phyloP scores from a whole-genome alignment of 495 filamentous ascomycete genomes.

The Xylaria acuta region DNA sequence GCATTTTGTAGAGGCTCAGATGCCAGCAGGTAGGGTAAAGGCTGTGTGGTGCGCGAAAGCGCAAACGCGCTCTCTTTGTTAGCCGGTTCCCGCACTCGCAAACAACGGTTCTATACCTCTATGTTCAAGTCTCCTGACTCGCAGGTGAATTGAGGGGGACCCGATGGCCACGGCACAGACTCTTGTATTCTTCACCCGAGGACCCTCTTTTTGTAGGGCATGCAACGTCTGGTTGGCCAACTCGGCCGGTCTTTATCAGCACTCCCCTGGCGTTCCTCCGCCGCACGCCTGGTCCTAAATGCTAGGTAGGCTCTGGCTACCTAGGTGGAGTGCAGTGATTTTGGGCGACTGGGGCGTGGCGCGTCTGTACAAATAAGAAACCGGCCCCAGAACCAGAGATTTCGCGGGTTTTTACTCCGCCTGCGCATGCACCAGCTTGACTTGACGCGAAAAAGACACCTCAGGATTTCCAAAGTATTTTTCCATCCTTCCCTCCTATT shows the following conservation, averaged over 20 bases:
- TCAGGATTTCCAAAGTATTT: conserved; percentile 44
- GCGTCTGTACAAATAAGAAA: conserved; percentile 52
- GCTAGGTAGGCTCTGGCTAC: conserved; percentile 15
- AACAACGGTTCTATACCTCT: background rate
- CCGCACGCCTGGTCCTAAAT: conserved; percentile 20
- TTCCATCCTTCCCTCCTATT: conserved; percentile 47
- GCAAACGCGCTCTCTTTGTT: background rate
- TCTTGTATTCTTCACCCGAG: conserved; percentile 2
- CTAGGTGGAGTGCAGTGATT: conserved; percentile 30
- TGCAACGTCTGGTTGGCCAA: conserved; percentile 1
- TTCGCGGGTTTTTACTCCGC: conserved; percentile 42
- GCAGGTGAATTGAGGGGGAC: background rate
- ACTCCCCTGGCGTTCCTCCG: conserved; percentile 8
- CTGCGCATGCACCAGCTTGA: conserved; percentile 32
- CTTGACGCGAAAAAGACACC: conserved; percentile 41
- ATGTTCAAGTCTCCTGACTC: conserved; percentile 11
- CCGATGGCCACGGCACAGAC: background rate
- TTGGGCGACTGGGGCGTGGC: conserved; percentile 36
- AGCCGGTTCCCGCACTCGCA: background rate
- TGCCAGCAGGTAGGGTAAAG: background rate
- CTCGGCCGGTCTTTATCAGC: background rate
- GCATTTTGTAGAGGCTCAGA: background rate
- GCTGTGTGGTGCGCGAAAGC: background rate
- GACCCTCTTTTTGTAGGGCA: conserved; percentile 15
- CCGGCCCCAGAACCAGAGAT: conserved; percentile 46